A percentile compares a stretch with the other conserved stretches of the same genome.
Evolutionary conservation across 768 basidiomycete species (phyloP).

Genomic region (Mycena alexandri): DNA sequence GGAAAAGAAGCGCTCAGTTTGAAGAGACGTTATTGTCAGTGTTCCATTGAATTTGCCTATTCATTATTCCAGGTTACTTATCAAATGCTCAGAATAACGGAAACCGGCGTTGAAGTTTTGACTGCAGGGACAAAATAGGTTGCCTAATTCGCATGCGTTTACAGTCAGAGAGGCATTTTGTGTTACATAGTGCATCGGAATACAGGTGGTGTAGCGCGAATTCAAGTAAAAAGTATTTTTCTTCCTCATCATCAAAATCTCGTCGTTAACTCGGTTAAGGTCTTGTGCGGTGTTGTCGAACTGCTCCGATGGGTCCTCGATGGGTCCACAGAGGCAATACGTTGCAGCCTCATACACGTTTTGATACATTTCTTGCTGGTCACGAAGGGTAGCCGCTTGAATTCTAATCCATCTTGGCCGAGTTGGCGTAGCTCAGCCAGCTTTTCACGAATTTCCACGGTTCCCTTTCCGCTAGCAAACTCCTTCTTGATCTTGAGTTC

Average conservation of each 20-base stretch:
- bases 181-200: too few relatives aligned
- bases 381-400: conserved; percentile 86
- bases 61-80: conserved; percentile 10
- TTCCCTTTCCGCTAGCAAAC: conserved; percentile 86
- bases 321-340: too few relatives aligned
- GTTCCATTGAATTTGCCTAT: background rate
- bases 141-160: conserved; percentile 10
- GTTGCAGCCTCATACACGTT: conserved; percentile 90
- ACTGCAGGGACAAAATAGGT: conserved; percentile 62
- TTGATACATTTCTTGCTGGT: conserved; percentile 96
- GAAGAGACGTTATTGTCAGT: conserved; percentile 96
- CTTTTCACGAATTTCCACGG: conserved; percentile 75
- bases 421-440: conserved; percentile 67
- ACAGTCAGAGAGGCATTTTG: too few relatives aligned
- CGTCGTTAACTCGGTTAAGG: too few relatives aligned
- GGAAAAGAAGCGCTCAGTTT: conserved; percentile 93
- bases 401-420: conserved; percentile 74
- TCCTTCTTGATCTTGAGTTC: conserved; percentile 86
- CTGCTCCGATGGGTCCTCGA: too few relatives aligned
- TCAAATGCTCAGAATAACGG: conserved; percentile 76
- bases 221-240: too few relatives aligned
- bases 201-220: too few relatives aligned
- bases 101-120: conserved; percentile 89
- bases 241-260: too few relatives aligned
- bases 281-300: too few relatives aligned